Conservation (phyloP, 495 filamentous ascomycete species). For the Penicillium crystallinum region DNA sequence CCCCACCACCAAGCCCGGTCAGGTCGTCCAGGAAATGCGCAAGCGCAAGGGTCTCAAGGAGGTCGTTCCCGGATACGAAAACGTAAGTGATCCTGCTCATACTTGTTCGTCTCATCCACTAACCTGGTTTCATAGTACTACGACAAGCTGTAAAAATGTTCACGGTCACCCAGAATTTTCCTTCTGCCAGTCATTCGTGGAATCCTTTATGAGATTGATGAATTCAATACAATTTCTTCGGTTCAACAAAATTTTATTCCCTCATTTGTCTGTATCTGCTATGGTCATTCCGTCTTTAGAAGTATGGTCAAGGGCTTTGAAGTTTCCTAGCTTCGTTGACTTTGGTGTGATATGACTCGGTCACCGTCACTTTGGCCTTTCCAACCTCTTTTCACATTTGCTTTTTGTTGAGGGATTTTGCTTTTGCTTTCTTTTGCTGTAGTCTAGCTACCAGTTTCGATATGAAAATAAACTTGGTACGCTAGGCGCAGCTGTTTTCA, state of each 20-base stretch:
- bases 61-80: slow-evolving; percentile 80
- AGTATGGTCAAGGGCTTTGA: neutral
- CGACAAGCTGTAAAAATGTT: slow-evolving; percentile 85
- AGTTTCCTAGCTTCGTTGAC: slow-evolving; percentile 10
- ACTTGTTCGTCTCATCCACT: slow-evolving; percentile 35
- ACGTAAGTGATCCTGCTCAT: slow-evolving; percentile 62
- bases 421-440: slow-evolving; percentile 16
- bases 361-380: slow-evolving; percentile 12
- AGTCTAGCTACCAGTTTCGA: slow-evolving; percentile 28
- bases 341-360: neutral
- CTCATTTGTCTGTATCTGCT: slow-evolving; percentile 15
- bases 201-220: slow-evolving; percentile 49
- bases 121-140: slow-evolving; percentile 72
- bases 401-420: slow-evolving; percentile 10
- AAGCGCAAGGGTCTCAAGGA: slow-evolving; percentile 99
- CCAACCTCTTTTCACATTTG: slow-evolving; percentile 19
- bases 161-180: slow-evolving; percentile 30
- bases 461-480: slow-evolving; percentile 34
- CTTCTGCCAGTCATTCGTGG: slow-evolving; percentile 32
- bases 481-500: slow-evolving; percentile 9
- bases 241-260: slow-evolving; percentile 32
- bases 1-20: slow-evolving; percentile 74
- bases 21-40: slow-evolving; percentile 81
- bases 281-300: slow-evolving; percentile 18
- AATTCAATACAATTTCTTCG: slow-evolving; percentile 46